Evolutionary conservation across 75 land plant genomes (phyloP).

Genomic region (Gnetum montanum): DNA sequence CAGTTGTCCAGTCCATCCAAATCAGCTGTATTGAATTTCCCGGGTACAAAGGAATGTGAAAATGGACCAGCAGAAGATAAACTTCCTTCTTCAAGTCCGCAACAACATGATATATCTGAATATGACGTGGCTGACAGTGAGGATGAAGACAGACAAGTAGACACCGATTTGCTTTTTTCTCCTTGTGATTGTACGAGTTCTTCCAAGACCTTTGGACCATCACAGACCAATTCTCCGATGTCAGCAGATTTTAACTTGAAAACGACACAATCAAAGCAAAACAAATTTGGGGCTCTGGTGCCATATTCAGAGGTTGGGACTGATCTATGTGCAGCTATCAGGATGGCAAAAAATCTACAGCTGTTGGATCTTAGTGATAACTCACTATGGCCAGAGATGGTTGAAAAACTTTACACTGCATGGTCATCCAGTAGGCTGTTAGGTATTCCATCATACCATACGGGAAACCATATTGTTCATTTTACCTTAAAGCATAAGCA

Average conservation of each 20-base stretch:
- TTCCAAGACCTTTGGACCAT: neutral
- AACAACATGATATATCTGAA: too few species aligned
- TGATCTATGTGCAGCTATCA: slow-evolving; percentile 39
- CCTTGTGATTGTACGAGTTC: slow-evolving; percentile 24
- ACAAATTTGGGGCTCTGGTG: too few species aligned
- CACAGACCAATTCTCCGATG: neutral
- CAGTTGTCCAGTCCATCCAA: too few species aligned
- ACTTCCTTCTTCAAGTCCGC: too few species aligned
- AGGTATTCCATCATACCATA: slow-evolving; percentile 28
- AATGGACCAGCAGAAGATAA: too few species aligned
- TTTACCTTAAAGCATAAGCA: slow-evolving; percentile 32
- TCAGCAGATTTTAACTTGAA: neutral
- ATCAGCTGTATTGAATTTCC: too few species aligned
- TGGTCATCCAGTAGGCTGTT: slow-evolving; percentile 35
- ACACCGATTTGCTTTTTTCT: slow-evolving; percentile 2
- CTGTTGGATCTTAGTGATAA: slow-evolving; percentile 65
- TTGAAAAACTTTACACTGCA: slow-evolving; percentile 28
- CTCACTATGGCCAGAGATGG: slow-evolving; percentile 29
- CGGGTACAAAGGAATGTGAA: too few species aligned
- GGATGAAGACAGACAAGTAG: slow-evolving; percentile 25
- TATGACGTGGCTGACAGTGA: slow-evolving; percentile 58
- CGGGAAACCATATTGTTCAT: slow-evolving; percentile 41
- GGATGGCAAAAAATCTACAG: slow-evolving; percentile 28
- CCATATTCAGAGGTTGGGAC: slow-evolving; percentile 3
- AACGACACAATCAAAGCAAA: neutral